Evolutionary conservation across 1,284 basidiomycete genomes (phyloP), one percentile per base, ranked within the genome.

Genomic region (Hemileia vastatrix): DNA sequence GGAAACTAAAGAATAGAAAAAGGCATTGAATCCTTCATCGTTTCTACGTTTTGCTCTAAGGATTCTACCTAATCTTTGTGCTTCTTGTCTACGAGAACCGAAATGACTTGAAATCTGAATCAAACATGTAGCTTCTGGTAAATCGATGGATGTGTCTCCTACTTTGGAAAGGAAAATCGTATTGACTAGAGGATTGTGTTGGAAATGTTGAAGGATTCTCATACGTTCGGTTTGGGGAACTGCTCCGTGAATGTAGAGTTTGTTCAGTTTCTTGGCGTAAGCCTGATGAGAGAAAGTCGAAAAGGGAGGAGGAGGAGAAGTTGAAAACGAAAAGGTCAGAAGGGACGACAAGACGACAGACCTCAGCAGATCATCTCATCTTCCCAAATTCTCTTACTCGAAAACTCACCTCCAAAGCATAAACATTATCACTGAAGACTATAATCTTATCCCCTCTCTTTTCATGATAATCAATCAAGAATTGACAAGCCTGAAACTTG

Each of bases 81-180:
- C 73, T 57, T 75, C 73, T 56, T 75, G 73, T 40, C 73, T 63
- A 40, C 73, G 71, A 45, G 72, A 74, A 15, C 73, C 73, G 63
- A 75, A 75, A 54, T 75, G 73, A 40, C 70, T 72, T 6, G 71
- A 72, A 50, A 75, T 73, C 61, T 75, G 73, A 23, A 75, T 75
- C 40, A 75, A 63, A 45, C 73, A 75, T n/a, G 73, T 75, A 15
- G 73, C 73, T 52, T 75, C 73, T 19, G 73, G 73, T 31, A 75
- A 64, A 52, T 75, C 73, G 61, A 75, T 75, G 27, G 72, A 74
- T 1, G 73, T 75, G 47, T 75, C 73, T 21, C 73, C 73, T 6
- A 75, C 73, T 47, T 75, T 75, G 52, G 72, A 74, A n/a, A 75
- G 64, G 65, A 75, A 75, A 58, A 75, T 74, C n/a, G 73, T 75